These are phyloP conservation scores for Ogataea angusta DNA, from an alignment of 805 yeast genomes.

Conservation along the genomic window DNA sequence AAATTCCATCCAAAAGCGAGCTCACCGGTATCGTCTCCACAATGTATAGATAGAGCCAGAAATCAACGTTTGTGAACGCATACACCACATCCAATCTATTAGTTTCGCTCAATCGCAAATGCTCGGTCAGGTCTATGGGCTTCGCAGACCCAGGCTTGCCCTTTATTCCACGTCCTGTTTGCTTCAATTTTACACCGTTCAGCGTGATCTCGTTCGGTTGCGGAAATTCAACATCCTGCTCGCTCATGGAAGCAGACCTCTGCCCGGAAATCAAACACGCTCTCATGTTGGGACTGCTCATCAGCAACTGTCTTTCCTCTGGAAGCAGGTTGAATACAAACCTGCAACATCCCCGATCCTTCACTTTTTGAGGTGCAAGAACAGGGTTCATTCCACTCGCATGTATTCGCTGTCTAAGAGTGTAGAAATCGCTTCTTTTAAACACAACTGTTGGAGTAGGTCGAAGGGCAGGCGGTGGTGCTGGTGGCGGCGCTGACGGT, in stretches of 20 bases:
- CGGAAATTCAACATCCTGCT: slow-evolving; percentile 58
- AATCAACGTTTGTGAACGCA: slow-evolving; percentile 53
- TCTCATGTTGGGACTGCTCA: slow-evolving; percentile 29
- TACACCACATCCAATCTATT: slow-evolving; percentile 54
- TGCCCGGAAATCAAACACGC: slow-evolving; percentile 57
- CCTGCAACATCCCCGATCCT: slow-evolving; percentile 44
- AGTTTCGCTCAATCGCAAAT: slow-evolving; percentile 25
- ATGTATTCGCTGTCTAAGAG: slow-evolving; percentile 43
- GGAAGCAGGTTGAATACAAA: slow-evolving; percentile 41
- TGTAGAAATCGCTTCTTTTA: slow-evolving; percentile 55
- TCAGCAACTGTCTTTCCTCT: slow-evolving; percentile 40
- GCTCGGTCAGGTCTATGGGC: slow-evolving; percentile 74
- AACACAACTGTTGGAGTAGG: slow-evolving; percentile 43
- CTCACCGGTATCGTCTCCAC: slow-evolving; percentile 48
- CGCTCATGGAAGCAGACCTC: slow-evolving; percentile 16
- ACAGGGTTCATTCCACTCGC: slow-evolving; percentile 41
- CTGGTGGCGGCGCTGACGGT: slow-evolving; percentile 9
- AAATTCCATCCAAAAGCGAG: slow-evolving; percentile 39
- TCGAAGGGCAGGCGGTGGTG: slow-evolving; percentile 12
- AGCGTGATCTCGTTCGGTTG: slow-evolving; percentile 63
- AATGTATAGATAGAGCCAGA: slow-evolving; percentile 52
- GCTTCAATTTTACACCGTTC: slow-evolving; percentile 49
- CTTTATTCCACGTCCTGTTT: slow-evolving; percentile 69
- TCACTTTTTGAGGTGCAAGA: slow-evolving; percentile 37
- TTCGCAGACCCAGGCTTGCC: slow-evolving; percentile 73